Conservation (phyloP, 1,284 basidiomycete species). For the Schizophyllum commune region DNA sequence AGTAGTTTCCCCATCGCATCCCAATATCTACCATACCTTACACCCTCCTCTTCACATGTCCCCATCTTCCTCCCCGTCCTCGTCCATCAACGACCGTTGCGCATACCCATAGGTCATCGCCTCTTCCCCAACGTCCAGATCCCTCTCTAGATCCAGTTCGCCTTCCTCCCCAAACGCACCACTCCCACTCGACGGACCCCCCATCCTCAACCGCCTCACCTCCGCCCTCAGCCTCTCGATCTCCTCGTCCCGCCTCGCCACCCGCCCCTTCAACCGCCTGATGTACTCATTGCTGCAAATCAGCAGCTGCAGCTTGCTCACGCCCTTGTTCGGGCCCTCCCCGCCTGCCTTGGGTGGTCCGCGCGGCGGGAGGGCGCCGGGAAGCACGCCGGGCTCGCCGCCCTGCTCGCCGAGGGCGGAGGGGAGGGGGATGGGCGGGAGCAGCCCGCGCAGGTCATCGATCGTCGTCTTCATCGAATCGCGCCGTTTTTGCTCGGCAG, state of each 20-base stretch:
- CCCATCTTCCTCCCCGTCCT: constrained; percentile 11
- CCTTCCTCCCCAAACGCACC: constrained; percentile 23
- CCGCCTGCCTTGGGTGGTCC: constrained; percentile 80
- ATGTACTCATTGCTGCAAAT: constrained; percentile 89
- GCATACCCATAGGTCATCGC: constrained; percentile 2
- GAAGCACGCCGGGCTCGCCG: constrained; percentile 56
- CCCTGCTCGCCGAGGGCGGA: constrained; percentile 36
- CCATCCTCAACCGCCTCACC: constrained; percentile 49
- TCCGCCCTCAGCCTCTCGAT: constrained; percentile 67
- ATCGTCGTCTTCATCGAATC: constrained; percentile 95
- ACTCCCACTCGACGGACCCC: constrained; percentile 22
- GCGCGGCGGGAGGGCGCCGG: constrained; percentile 79
- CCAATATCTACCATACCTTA: no score
- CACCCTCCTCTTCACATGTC: constrained; percentile 3
- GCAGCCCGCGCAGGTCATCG: constrained; percentile 82
- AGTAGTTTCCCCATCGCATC: no score
- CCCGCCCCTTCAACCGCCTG: constrained; percentile 64
- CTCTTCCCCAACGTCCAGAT: constrained; percentile 33
- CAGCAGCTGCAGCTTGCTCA: constrained; percentile 90
- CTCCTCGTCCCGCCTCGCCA: constrained; percentile 80
- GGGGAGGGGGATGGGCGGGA: constrained; percentile 84
- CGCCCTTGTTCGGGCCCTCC: constrained; percentile 90
- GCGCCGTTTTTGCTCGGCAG: constrained; percentile 93
- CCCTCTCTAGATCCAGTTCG: constrained; percentile 32
- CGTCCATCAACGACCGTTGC: constrained; percentile 3